Base-by-base conservation (phyloP, 306 rosid species). In the Sindora glabra region DNA sequence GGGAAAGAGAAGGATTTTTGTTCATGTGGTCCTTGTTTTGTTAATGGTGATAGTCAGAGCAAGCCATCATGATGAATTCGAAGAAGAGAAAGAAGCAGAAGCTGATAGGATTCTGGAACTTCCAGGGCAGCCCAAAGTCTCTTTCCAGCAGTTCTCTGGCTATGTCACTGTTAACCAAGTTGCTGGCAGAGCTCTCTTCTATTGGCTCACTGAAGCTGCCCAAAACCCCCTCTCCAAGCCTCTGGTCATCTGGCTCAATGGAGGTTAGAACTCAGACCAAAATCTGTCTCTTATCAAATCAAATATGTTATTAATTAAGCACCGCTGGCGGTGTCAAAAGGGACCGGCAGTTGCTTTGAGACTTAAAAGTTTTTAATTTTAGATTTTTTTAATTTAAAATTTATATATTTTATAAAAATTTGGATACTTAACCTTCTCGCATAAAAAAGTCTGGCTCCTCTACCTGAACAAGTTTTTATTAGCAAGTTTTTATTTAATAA, bases 141-240 rank as follows among this genome's bases (percentile, higher is more conserved):
- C 72, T 1, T 92, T 92, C 69, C 79, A 72, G 13, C 98, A 92
- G 34, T 92, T 81, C 72, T 88, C 98, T 13, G 98, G 98, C 40
- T 92, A 92, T 57, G 96, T 92, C 19, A 83, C 95, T 27, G 98
- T 92, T 13, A 78, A 86, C 48, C 63, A 49, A 1, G 81, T 39
- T n/a, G 85, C 84, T 32, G 96, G 98, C 8, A 73, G 98, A 83
- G 92, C 98, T 12, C 96, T 92, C 73, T 92, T 92, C 62, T 92
- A 92, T 74, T 92, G 98, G 98, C 95, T 92, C 69, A 92, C 98
- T 61, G 96, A 92, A 74, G 87, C 95, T 62, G 15, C 67, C 8
- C 72, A 69, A 10, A 45, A 74, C 23, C 82, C 96, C 45, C 62
- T 76, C 51, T 55, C 70, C 36, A 85, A 83, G 27, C 96, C 98